Evolutionary conservation across 768 basidiomycete species (phyloP).

Genomic region (Pholiota conissans): DNA sequence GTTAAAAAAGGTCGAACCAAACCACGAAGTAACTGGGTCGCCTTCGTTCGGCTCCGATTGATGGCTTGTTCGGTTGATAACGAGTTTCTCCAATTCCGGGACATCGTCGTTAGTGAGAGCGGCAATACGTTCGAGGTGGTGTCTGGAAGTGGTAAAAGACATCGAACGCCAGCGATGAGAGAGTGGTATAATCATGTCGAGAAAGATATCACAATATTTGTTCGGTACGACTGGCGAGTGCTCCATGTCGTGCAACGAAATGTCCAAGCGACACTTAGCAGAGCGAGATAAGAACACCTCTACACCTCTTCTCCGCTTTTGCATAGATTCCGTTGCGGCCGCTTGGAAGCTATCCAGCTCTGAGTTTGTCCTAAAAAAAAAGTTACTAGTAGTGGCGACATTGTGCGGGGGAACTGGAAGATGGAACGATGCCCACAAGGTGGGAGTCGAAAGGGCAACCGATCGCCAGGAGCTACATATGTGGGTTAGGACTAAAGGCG

Average conservation of each 20-base stretch:
- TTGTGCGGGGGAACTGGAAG: constrained; percentile 15
- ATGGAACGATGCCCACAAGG: constrained; percentile 19
- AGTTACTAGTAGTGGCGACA: too few relatives aligned
- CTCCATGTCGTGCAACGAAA: not conserved
- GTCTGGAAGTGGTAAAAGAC: not conserved
- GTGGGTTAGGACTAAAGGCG: constrained; percentile 18
- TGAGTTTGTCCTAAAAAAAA: not conserved
- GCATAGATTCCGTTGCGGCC: not conserved
- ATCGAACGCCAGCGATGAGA: not conserved
- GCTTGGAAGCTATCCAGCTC: not conserved
- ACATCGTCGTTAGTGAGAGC: not conserved
- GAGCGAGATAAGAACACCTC: not conserved
- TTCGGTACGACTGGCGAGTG: not conserved
- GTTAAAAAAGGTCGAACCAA: not conserved
- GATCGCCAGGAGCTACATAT: constrained; percentile 19
- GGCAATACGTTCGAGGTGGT: not conserved
- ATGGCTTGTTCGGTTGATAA: not conserved
- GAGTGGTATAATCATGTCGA: not conserved
- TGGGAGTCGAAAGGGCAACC: constrained; percentile 12
- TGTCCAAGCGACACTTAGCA: not conserved
- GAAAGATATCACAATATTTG: not conserved
- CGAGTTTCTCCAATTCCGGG: not conserved
- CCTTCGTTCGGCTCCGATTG: too few relatives aligned
- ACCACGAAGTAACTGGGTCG: not conserved
- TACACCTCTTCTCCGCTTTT: not conserved